Base-by-base conservation (phyloP, 225 moss, liverwort and hornwort species). In the Climacium dendroides region DNA sequence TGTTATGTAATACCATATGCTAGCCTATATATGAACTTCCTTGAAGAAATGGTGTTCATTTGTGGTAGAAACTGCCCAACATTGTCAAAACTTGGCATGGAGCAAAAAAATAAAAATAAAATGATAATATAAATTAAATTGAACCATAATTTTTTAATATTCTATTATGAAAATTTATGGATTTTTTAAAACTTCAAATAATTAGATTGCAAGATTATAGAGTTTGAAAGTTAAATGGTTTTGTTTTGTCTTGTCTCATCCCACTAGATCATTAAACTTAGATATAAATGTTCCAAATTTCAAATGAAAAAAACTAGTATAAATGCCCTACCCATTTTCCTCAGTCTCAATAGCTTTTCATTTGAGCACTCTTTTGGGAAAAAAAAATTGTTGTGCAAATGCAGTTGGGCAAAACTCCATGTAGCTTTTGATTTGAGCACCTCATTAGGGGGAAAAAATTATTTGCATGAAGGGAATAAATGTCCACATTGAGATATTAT, bases 21-120 rank as follows among this genome's bases (percentile, higher is more conserved):
- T n/a, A n/a, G n/a, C n/a, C n/a, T n/a, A n/a, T n/a, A n/a, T n/a
- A n/a, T n/a, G n/a, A n/a, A n/a, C n/a, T n/a, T n/a, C 12, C 4
- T 29, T 4, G 5, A 72, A 0, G 9, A 29, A 47, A 11, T 0
- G 2, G 0, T 73, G 4, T 0, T 73, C 19, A 19, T 30, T 19
- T 19, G 0, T 6, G 0, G 7, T 28, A 30, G 11, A 45, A 73
- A 16, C 1, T 29, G 1, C 9, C 16, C 5, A 45, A 73, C 30
- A 47, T 47, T 47, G 19, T 30, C 10, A 30, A 47, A 47, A 29
- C 2, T 10, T 28, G 6, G 10, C 10, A 17, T 45, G 1, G 3
- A 47, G 29, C 3, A 45, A 29, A 17, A 73, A 3, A 23, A 6
- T 2, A 1, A 9, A 29, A 16, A 8, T 15, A 1, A 72, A 45